phyloP scores from a whole-genome alignment of 768 basidiomycete genomes.

The Hirschioporus abietinus region DNA sequence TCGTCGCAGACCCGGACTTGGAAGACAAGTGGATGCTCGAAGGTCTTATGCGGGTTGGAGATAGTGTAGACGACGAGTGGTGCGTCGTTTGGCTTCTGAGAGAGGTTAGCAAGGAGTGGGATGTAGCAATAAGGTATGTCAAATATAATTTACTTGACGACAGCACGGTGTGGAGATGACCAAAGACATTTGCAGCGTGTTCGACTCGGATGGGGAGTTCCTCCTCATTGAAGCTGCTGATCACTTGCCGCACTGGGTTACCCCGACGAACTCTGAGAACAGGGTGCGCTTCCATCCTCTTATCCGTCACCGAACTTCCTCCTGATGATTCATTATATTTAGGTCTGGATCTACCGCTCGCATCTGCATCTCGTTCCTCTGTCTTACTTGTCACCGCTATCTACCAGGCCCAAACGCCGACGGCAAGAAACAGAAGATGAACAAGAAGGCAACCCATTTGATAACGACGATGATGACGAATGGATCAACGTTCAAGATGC shows the following conservation, averaged over 20 bases:
- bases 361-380: conserved; percentile 86
- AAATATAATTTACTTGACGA: conserved; percentile 6
- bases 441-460: conserved; percentile 25
- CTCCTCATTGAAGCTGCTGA: conserved; percentile 95
- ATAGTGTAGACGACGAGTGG: conserved; percentile 99
- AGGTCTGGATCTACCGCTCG: conserved; percentile 90
- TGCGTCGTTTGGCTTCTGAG: conserved; percentile 84
- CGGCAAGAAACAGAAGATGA: conserved; percentile 52
- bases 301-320: conserved; percentile 4
- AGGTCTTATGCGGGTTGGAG: conserved; percentile 87
- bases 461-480: conserved; percentile 33
- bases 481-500: conserved; percentile 62
- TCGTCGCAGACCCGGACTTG: conserved; percentile 41
- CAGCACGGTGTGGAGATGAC: conserved; percentile 6
- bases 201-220: conserved; percentile 94
- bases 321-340: conserved; percentile 16
- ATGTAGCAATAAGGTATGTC: conserved; percentile 70
- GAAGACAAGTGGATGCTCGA: conserved; percentile 56
- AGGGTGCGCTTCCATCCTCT: conserved; percentile 57
- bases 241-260: conserved; percentile 82
- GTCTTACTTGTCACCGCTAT: conserved; percentile 61
- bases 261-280: conserved; percentile 86
- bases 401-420: conserved; percentile 42
- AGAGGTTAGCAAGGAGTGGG: conserved; percentile 73
- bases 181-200: conserved; percentile 39